Percentiles rank a stretch among this genome's conserved stretches.
phyloP scores from a whole-genome alignment of 1,284 basidiomycete genomes.

The Apiotrichum montevideense region DNA sequence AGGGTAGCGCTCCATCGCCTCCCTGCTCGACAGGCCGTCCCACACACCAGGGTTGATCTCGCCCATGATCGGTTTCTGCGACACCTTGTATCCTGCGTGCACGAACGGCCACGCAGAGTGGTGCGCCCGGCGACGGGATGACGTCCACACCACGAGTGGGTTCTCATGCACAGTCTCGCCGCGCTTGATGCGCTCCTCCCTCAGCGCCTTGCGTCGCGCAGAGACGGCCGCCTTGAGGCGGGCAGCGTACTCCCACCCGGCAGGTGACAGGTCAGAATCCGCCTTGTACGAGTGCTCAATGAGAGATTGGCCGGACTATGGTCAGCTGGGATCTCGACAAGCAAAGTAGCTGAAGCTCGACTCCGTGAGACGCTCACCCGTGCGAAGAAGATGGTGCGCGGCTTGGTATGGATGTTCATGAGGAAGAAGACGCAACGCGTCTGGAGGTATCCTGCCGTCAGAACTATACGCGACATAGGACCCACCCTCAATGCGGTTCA shows the following conservation, averaged over 20 bases:
- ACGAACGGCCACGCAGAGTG: constrained; percentile 96
- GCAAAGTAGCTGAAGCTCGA: background rate
- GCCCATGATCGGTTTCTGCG: constrained; percentile 90
- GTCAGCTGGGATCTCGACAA: background rate
- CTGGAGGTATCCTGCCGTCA: constrained; percentile 53
- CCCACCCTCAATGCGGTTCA: constrained; percentile 61
- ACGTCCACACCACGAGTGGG: constrained; percentile 88
- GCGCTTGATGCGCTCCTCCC: constrained; percentile 60
- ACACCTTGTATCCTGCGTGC: constrained; percentile 63
- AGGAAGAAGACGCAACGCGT: constrained; percentile 69
- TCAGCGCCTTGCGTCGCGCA: constrained; percentile 56
- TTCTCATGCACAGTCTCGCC: constrained; percentile 51
- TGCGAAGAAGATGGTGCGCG: constrained; percentile 87
- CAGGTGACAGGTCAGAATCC: constrained; percentile 90
- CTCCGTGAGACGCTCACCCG: constrained; percentile 54
- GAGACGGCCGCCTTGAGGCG: constrained; percentile 76
- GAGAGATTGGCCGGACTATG: constrained; percentile 79
- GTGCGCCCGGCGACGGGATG: constrained; percentile 81
- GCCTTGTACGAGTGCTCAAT: constrained; percentile 99
- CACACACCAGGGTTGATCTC: constrained; percentile 94
- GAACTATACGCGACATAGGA: background rate
- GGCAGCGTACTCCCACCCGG: constrained; percentile 92
- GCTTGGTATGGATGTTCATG: constrained; percentile 95
- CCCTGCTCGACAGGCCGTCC: constrained; percentile 87
- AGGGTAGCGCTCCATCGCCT: constrained; percentile 83